Evolutionary conservation across 192 early-diverging fungal species (phyloP), one percentile per base, ranked within the genome.

Genomic region (Backusella circina): DNA sequence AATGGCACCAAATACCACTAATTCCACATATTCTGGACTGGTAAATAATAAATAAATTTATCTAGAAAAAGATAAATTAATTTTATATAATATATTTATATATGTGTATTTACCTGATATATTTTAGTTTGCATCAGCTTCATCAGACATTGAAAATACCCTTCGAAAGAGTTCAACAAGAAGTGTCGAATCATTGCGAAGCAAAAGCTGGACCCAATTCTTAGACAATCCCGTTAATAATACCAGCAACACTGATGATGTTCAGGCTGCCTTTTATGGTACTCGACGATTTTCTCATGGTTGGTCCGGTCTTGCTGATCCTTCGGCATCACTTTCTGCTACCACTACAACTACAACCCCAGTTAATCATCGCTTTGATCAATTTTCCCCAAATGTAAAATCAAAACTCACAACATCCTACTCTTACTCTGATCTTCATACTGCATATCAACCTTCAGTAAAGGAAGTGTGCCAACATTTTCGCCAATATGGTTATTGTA

Each of bases 171-270:
- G 65, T 6, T 75, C 81, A 13, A 51, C 82, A n/a, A 79, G 84
- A 31, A 82, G 84, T 57, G 77, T 81, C 15, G 86, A 88, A n/a
- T 82, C 86, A 18, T 39, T 83, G n/a, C 80, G 79, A 7, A 85
- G 79, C 31, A 78, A 75, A 15, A 77, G 82, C 13, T 85, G 85
- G 85, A 67, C 84, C 13, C 80, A 84, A 67, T 83, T 80, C 66
- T 77, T 72, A 16, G 73, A 75, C 18, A 67, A 73, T 54, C 26
- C 44, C 7, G 51, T 15, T 65, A 73, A 44, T 39, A 47, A 57
- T 44, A 61, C 33, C 37, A 66, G 67, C 57, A 35, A 51, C 1
- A 10, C 35, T 6, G 76, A 44, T 26, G 66, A 77, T 74, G 67
- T 65, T 28, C 80, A 74, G 32, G 74, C 70, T 41, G 71, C 80